Conservation (phyloP, 345 rosid genomes). For the Acer yangbiense region DNA sequence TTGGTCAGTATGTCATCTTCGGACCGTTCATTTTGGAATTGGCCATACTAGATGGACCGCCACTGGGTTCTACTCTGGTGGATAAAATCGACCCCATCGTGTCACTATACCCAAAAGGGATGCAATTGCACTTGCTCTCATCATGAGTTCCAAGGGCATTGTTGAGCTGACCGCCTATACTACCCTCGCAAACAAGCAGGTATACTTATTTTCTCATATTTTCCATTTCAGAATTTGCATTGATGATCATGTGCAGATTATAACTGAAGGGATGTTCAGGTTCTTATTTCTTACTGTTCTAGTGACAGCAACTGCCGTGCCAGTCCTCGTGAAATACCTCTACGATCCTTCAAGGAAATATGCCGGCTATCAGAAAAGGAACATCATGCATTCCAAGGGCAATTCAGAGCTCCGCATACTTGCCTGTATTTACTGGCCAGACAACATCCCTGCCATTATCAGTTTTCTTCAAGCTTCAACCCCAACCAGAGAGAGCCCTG, state of each 20-base stretch:
- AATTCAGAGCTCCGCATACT: constrained; percentile 48
- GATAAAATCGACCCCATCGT: constrained; percentile 26
- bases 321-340: constrained; percentile 36
- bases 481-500: constrained; percentile 33
- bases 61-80: constrained; percentile 30
- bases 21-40: constrained; percentile 32
- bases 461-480: constrained; percentile 36
- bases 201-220: neutral
- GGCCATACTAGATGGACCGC: constrained; percentile 32
- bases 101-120: constrained; percentile 21
- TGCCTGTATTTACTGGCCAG: constrained; percentile 52
- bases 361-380: constrained; percentile 53
- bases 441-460: constrained; percentile 37
- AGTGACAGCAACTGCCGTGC: neutral
- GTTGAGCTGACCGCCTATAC: constrained; percentile 7
- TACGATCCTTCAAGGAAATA: constrained; percentile 56
- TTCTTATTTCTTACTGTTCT: neutral
- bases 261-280: neutral
- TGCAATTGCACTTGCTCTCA: constrained; percentile 13
- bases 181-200: neutral
- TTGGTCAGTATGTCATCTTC: constrained; percentile 1
- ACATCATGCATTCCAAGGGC: constrained; percentile 29
- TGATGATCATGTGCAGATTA: neutral
- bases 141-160: constrained; percentile 22
- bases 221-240: neutral